phyloP scores from a whole-genome alignment of 768 basidiomycete species.

The Pulveroboletus sp. region DNA sequence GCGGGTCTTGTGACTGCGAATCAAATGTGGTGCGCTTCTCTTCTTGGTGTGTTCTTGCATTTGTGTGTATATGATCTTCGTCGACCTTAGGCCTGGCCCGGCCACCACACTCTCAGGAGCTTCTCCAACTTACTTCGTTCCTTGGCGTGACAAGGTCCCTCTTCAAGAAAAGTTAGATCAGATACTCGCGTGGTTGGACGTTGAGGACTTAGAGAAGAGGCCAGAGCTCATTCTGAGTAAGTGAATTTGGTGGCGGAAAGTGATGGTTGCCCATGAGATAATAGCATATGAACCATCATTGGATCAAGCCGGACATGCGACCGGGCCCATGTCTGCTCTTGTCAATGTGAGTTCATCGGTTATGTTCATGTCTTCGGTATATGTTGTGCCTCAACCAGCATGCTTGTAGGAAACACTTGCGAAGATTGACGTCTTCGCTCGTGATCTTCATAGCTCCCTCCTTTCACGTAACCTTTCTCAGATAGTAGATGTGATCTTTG shows the following conservation, averaged over 20 bases:
- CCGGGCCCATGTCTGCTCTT: conserved; percentile 60
- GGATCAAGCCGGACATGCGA: conserved; percentile 77
- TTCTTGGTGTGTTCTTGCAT: background rate
- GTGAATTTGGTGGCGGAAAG: conserved; percentile 10
- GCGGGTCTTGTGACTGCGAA: conserved; percentile 76
- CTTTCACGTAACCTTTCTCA: conserved; percentile 69
- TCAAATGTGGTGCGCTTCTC: conserved; percentile 75
- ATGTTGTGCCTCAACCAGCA: background rate
- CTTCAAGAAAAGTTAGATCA: conserved; percentile 69
- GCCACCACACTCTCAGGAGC: conserved; percentile 60
- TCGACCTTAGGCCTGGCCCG: conserved; percentile 68
- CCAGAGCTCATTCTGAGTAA: conserved; percentile 75
- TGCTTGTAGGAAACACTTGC: conserved; percentile 51
- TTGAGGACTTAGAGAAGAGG: conserved; percentile 56
- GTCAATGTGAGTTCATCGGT: conserved; percentile 55
- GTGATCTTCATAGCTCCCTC: conserved; percentile 58
- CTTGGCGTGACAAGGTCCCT: conserved; percentile 61
- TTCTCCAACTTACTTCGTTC: conserved; percentile 70
- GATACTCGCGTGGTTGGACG: conserved; percentile 77
- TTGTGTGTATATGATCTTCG: background rate
- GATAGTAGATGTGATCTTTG: conserved; percentile 85
- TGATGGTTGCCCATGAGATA: background rate
- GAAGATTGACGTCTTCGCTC: conserved; percentile 70
- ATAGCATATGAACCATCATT: conserved; percentile 80
- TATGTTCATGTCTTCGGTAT: background rate